Evolutionary conservation across 345 rosid genomes (phyloP).

Genomic region (Carallia pectinifolia): DNA sequence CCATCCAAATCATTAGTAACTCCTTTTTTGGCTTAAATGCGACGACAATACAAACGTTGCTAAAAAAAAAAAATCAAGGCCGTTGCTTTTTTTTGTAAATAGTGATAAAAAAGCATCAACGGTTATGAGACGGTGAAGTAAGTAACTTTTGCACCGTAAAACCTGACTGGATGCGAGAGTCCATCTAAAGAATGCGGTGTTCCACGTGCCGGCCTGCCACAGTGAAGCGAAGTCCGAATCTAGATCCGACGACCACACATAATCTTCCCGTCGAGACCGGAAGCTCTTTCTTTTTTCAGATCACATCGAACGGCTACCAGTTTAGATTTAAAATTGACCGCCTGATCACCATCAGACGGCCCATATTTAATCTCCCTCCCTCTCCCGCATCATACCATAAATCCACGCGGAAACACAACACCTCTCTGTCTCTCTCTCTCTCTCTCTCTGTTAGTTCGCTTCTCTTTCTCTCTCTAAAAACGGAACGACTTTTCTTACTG

Average conservation of each 20-base stretch:
- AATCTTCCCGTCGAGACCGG: slow-evolving; percentile 45
- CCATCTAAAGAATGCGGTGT: slow-evolving; percentile 3
- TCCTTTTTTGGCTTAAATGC: too few species aligned
- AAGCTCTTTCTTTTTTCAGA: slow-evolving; percentile 18
- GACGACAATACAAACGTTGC: too few species aligned
- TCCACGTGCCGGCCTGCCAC: slow-evolving; percentile 72
- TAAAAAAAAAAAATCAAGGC: too few species aligned
- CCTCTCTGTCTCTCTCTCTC: background rate
- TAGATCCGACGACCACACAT: slow-evolving; percentile 56
- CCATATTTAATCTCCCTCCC: slow-evolving; percentile 39
- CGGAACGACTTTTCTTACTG: background rate
- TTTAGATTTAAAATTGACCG: slow-evolving; percentile 15
- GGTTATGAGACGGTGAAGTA: slow-evolving; percentile 3
- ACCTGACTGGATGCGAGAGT: background rate
- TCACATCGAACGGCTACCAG: slow-evolving; percentile 45
- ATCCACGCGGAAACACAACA: slow-evolving; percentile 25
- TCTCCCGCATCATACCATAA: slow-evolving; percentile 32
- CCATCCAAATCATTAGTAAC: background rate
- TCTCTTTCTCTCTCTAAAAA: slow-evolving; percentile 15
- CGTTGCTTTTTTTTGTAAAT: too few species aligned
- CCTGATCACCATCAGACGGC: slow-evolving; percentile 48
- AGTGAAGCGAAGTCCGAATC: slow-evolving; percentile 37
- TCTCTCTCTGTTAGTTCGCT: background rate
- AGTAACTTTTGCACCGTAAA: too few species aligned
- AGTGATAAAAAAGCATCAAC: background rate